Conservation (phyloP, 2,329 filamentous ascomycete species). For the Chaetomium sp. region DNA sequence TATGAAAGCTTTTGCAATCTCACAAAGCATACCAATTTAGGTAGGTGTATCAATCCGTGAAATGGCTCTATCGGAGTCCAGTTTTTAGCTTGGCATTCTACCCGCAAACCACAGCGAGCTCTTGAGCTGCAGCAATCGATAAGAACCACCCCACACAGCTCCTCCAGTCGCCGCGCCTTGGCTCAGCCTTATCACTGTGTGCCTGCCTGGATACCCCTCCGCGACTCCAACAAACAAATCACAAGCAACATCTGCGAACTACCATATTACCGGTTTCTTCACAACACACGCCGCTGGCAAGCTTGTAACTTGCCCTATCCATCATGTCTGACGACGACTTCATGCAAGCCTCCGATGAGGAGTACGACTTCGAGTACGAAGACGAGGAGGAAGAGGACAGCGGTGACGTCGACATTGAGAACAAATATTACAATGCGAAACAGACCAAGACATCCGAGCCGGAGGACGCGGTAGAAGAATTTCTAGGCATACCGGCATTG, state of each 20-base stretch:
- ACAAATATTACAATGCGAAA: conserved; percentile 99
- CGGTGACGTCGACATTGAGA: conserved; percentile 93
- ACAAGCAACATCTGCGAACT: neutral
- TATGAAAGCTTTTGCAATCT: neutral
- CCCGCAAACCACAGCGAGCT: too few relatives aligned
- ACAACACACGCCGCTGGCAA: neutral
- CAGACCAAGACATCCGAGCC: conserved; percentile 88
- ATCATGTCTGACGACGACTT: conserved; percentile 87
- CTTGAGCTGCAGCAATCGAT: conserved; percentile 22
- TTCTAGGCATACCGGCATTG: conserved; percentile 80
- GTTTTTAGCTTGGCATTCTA: neutral
- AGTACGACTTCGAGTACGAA: conserved; percentile 98
- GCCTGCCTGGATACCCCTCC: conserved; percentile 15
- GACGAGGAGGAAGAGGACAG: conserved; percentile 83
- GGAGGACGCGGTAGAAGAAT: conserved; percentile 86
- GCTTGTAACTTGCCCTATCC: conserved; percentile 20
- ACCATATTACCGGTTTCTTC: neutral
- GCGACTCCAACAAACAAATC: neutral
- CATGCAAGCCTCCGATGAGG: conserved; percentile 88
- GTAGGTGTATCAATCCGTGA: too few relatives aligned
- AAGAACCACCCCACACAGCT: conserved; percentile 29
- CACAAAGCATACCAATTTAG: too few relatives aligned
- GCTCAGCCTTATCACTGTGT: conserved; percentile 25
- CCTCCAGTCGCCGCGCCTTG: neutral
- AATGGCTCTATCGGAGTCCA: neutral